These are phyloP conservation scores for Cryoendolithus antarcticus DNA, from an alignment of 2,329 filamentous ascomycete genomes.

Conservation along the genomic window DNA sequence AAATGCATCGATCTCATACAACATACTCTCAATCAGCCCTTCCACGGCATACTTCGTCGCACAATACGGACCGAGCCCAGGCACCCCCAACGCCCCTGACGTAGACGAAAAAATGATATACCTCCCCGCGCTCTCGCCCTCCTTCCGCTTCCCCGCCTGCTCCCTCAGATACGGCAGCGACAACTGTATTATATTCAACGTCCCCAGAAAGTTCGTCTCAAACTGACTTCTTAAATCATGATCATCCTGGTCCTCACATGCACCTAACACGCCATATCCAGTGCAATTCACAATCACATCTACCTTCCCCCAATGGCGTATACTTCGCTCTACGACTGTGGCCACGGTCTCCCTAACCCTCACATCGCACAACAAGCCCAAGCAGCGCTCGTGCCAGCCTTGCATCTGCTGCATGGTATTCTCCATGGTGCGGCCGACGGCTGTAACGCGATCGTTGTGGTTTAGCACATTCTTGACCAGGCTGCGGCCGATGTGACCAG, in stretches of 20 bases:
- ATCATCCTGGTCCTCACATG: slow-evolving; percentile 94
- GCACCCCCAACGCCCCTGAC: slow-evolving; percentile 82
- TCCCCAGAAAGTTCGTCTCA: slow-evolving; percentile 95
- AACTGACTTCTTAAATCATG: slow-evolving; percentile 92
- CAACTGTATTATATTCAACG: slow-evolving; percentile 80
- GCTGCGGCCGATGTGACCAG: slow-evolving; percentile 91
- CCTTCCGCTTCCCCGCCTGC: slow-evolving; percentile 34
- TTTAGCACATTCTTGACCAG: slow-evolving; percentile 71
- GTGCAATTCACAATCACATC: slow-evolving; percentile 90
- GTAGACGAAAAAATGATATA: slow-evolving; percentile 95
- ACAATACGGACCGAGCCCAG: slow-evolving; percentile 85
- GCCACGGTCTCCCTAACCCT: slow-evolving; percentile 67
- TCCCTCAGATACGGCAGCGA: slow-evolving; percentile 78
- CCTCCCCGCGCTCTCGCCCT: slow-evolving; percentile 42
- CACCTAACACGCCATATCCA: slow-evolving; percentile 87
- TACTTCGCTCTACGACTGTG: slow-evolving; percentile 55
- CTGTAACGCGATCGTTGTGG: slow-evolving; percentile 71
- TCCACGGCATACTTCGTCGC: slow-evolving; percentile 97
- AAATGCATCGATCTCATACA: slow-evolving; percentile 86
- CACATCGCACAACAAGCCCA: slow-evolving; percentile 82
- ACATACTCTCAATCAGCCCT: slow-evolving; percentile 87
- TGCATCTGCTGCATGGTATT: slow-evolving; percentile 61
- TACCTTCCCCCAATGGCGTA: slow-evolving; percentile 59
- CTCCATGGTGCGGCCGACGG: slow-evolving; percentile 73
- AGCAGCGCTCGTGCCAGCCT: slow-evolving; percentile 56